These are phyloP conservation scores for Eucalyptus pumila DNA, from an alignment of 345 rosid species.

Conservation along the genomic window DNA sequence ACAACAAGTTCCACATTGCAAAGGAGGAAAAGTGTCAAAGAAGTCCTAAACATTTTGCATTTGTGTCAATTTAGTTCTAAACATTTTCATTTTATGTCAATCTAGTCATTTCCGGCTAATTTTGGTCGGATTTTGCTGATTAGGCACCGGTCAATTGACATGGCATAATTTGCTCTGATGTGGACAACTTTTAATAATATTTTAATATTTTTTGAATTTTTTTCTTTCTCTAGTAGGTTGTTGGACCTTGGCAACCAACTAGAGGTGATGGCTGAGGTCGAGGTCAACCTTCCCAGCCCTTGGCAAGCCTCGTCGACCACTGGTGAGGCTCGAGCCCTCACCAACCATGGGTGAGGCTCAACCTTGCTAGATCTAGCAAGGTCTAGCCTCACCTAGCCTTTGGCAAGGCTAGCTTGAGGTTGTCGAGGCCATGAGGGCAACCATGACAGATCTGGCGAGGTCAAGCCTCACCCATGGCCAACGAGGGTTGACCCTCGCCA, in stretches of 20 bases:
- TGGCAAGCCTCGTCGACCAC: rapidly evolving
- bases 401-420: rapidly evolving
- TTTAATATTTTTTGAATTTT: no score
- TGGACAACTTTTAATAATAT: rapidly evolving
- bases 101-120: rapidly evolving
- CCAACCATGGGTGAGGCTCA: rapidly evolving
- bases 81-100: rapidly evolving
- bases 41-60: no score
- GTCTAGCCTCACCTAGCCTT: no score
- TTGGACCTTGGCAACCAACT: rapidly evolving
- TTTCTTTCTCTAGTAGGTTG: rapidly evolving
- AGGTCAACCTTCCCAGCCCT: rapidly evolving
- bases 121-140: rapidly evolving
- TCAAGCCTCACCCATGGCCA: rapidly evolving
- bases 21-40: no score
- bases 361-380: rapidly evolving
- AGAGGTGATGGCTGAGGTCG: rapidly evolving
- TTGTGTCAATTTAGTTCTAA: rapidly evolving
- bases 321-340: rapidly evolving
- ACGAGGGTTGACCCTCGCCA: rapidly evolving
- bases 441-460: rapidly evolving
- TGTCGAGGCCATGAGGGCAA: rapidly evolving
- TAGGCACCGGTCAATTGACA: rapidly evolving
- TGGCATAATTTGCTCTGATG: rapidly evolving
- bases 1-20: no score